These are phyloP conservation scores for Penicillium turbatum DNA, from an alignment of 495 filamentous ascomycete species.

Conservation along the genomic window DNA sequence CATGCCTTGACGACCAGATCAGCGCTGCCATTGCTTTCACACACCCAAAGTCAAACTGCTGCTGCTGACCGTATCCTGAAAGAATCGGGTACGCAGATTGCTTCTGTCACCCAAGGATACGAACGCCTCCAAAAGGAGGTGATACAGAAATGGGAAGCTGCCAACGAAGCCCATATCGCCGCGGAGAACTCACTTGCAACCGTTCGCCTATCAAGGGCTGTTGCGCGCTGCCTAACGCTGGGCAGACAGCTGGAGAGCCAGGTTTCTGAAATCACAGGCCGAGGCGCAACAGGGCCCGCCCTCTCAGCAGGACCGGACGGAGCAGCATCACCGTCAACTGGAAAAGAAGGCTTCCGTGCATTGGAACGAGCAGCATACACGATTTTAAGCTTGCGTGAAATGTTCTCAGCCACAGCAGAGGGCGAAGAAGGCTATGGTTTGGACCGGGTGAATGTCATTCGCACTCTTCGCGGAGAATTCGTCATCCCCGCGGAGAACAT, in stretches of 20 bases:
- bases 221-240: conserved; percentile 70
- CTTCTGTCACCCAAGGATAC: conserved; percentile 75
- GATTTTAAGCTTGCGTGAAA: conserved; percentile 63
- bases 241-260: conserved; percentile 86
- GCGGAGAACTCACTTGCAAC: conserved; percentile 72
- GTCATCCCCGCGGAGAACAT: conserved; percentile 65
- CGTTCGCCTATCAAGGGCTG: conserved; percentile 69
- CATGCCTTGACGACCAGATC: conserved; percentile 81
- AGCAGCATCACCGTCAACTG: conserved; percentile 19
- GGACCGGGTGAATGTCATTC: conserved; percentile 63
- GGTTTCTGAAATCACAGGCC: conserved; percentile 55
- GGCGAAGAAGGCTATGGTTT: conserved; percentile 75
- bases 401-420: conserved; percentile 58
- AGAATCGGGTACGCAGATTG: conserved; percentile 71
- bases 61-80: conserved; percentile 64
- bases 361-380: conserved; percentile 76
- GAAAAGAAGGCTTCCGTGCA: conserved; percentile 68
- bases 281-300: conserved; percentile 24
- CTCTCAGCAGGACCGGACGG: conserved; percentile 20
- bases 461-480: conserved; percentile 61
- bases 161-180: conserved; percentile 69
- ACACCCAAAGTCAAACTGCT: conserved; percentile 67
- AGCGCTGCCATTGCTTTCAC: conserved; percentile 74
- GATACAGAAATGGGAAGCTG: conserved; percentile 71
- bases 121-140: conserved; percentile 79